Evolutionary conservation across 2,329 filamentous ascomycete species (phyloP).

Genomic region (Cytospora leucostoma): DNA sequence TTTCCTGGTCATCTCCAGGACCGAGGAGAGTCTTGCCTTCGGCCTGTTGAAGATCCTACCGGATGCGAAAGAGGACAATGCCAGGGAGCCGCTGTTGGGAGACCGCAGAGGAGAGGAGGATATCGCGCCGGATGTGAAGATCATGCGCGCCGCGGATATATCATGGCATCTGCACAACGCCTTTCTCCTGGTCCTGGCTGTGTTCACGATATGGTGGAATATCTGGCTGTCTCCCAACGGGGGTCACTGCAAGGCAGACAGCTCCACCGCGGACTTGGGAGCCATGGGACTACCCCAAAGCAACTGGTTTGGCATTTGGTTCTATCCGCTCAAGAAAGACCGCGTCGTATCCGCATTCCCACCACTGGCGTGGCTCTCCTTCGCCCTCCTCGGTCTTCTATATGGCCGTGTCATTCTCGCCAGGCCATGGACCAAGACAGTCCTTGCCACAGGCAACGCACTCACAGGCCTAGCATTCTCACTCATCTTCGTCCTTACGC

Average conservation of each 20-base stretch:
- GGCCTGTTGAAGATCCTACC: conserved; percentile 32
- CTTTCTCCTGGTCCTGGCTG: conserved; percentile 37
- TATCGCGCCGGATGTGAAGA: conserved; percentile 29
- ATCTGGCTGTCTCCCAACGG: conserved; percentile 46
- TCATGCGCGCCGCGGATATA: conserved; percentile 32
- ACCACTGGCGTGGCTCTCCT: conserved; percentile 50
- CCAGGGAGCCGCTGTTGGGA: conserved; percentile 36
- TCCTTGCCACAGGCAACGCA: conserved; percentile 36
- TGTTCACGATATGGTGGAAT: conserved; percentile 49
- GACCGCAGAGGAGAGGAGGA: conserved; percentile 23
- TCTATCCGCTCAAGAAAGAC: conserved; percentile 37
- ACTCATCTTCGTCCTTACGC: conserved; percentile 44
- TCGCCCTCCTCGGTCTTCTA: conserved; percentile 46
- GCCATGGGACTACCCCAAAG: conserved; percentile 24
- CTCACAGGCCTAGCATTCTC: conserved; percentile 36
- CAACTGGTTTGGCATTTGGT: conserved; percentile 43
- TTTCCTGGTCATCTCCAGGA: conserved; percentile 41
- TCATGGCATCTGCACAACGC: conserved; percentile 47
- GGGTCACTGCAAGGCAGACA: conserved; percentile 38
- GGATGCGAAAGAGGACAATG: conserved; percentile 32
- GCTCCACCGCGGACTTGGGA: background rate
- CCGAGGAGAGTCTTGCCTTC: conserved; percentile 39
- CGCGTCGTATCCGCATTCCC: conserved; percentile 45
- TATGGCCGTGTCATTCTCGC: conserved; percentile 44
- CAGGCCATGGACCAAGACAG: conserved; percentile 35